Evolutionary conservation across 805 yeast genomes (phyloP).

Genomic region (Starmerella etchellsii): DNA sequence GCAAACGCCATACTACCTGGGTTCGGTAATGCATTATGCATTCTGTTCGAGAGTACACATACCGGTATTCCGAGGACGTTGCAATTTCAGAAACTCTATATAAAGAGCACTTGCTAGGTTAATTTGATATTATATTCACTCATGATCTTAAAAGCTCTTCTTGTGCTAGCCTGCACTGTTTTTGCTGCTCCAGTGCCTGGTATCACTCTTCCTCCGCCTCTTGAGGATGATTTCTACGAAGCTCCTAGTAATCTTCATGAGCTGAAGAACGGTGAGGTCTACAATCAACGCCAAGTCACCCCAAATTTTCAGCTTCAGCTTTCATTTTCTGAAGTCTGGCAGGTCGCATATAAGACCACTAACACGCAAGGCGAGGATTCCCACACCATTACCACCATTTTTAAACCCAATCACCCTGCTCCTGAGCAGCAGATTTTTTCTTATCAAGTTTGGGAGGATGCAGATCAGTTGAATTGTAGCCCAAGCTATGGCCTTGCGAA

Average conservation of each 20-base stretch:
- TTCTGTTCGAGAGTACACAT: no score
- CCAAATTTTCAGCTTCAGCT: neutral
- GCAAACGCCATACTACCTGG: no score
- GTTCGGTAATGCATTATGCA: no score
- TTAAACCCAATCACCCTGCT: slow-evolving; percentile 10
- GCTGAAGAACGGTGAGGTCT: slow-evolving; percentile 11
- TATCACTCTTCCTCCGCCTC: slow-evolving; percentile 3
- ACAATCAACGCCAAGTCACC: slow-evolving; percentile 2
- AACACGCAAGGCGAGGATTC: slow-evolving; percentile 8
- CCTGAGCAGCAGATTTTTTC: slow-evolving; percentile 17
- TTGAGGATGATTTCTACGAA: slow-evolving; percentile 15
- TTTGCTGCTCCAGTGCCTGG: neutral
- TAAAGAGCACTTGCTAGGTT: no score
- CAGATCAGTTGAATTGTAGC: slow-evolving; percentile 19
- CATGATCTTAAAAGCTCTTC: no score
- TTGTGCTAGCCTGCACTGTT: no score
- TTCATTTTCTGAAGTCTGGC: slow-evolving; percentile 4
- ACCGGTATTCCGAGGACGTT: no score
- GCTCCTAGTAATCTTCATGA: slow-evolving; percentile 6
- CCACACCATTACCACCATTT: slow-evolving; percentile 14
- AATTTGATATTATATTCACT: no score
- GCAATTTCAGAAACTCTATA: no score
- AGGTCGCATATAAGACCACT: slow-evolving; percentile 13
- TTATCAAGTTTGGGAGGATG: slow-evolving; percentile 21
- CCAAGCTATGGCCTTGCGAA: slow-evolving; percentile 20